These are phyloP conservation scores for Aspergillus sclerotioniger DNA, from an alignment of 495 filamentous ascomycete species.

Conservation along the genomic window DNA sequence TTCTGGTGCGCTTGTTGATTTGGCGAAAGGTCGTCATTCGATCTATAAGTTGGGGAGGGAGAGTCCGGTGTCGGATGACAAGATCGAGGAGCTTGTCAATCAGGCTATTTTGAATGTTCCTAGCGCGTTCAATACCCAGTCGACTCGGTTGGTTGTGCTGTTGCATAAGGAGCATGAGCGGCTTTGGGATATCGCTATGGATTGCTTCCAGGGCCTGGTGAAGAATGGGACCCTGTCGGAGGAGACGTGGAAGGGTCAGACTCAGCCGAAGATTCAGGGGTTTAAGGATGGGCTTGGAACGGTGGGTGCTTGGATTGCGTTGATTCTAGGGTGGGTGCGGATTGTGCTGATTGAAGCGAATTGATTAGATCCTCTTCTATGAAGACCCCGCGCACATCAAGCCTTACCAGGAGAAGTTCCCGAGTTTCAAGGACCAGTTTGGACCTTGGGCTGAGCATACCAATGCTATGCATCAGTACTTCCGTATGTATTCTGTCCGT, in stretches of 20 bases:
- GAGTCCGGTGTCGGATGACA: conserved; percentile 45
- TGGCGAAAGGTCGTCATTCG: conserved; percentile 46
- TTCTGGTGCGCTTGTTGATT: conserved; percentile 36
- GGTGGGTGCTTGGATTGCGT: conserved; percentile 26
- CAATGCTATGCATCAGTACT: conserved; percentile 56
- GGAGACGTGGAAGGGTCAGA: conserved; percentile 45
- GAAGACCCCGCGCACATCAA: conserved; percentile 47
- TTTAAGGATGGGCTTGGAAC: conserved; percentile 50
- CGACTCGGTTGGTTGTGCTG: conserved; percentile 48
- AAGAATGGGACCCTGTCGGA: conserved; percentile 32
- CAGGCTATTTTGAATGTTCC: conserved; percentile 47
- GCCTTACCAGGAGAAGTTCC: conserved; percentile 44
- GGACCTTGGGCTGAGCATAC: conserved; percentile 50
- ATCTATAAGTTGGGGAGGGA: conserved; percentile 48
- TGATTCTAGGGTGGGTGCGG: not conserved
- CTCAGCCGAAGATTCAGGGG: conserved; percentile 41
- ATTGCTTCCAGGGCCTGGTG: conserved; percentile 39
- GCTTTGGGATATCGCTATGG: conserved; percentile 49
- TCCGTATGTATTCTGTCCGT: conserved; percentile 32
- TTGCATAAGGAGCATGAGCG: conserved; percentile 48
- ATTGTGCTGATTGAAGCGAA: conserved; percentile 4
- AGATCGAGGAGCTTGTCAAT: conserved; percentile 50
- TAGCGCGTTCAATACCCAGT: conserved; percentile 57
- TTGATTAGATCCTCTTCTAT: conserved; percentile 49
- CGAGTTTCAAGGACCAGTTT: conserved; percentile 44